A percentile compares a stretch with the other conserved stretches of the same genome.
Conservation (phyloP, 345 rosid genomes). For the Citrus unshiu region DNA sequence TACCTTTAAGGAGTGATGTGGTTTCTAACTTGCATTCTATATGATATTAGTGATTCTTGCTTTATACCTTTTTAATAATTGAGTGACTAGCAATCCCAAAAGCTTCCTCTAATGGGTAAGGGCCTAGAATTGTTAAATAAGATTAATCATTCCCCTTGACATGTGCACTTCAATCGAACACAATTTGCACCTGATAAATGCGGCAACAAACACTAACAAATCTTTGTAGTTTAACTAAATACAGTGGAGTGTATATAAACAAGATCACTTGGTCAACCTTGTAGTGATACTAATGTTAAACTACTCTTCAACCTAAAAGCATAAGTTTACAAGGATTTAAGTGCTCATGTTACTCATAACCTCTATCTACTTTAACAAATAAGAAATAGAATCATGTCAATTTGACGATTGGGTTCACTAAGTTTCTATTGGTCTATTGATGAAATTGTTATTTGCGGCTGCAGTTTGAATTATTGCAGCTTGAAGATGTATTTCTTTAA, state of each 20-base stretch:
- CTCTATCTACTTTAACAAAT: background rate
- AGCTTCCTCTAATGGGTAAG: background rate
- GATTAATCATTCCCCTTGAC: background rate
- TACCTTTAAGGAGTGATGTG: slow-evolving; percentile 20
- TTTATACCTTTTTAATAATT: background rate
- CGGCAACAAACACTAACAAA: background rate
- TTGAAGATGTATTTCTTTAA: background rate
- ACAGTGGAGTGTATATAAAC: background rate
- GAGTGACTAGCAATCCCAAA: background rate
- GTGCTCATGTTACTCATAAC: background rate
- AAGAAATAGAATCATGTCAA: background rate
- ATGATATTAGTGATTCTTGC: background rate
- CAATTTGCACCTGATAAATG: background rate
- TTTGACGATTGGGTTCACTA: background rate
- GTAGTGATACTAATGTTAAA: background rate
- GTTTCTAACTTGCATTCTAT: slow-evolving; percentile 4
- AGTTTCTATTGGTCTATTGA: background rate
- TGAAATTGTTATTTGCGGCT: background rate
- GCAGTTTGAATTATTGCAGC: background rate
- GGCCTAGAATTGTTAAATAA: background rate
- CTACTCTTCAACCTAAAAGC: background rate
- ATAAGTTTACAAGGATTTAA: background rate
- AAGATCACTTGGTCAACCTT: background rate
- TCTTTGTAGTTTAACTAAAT: background rate
- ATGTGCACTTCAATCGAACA: background rate